Conservation (phyloP, 108 stramenopile species). For the Epithemia pelagica region DNA sequence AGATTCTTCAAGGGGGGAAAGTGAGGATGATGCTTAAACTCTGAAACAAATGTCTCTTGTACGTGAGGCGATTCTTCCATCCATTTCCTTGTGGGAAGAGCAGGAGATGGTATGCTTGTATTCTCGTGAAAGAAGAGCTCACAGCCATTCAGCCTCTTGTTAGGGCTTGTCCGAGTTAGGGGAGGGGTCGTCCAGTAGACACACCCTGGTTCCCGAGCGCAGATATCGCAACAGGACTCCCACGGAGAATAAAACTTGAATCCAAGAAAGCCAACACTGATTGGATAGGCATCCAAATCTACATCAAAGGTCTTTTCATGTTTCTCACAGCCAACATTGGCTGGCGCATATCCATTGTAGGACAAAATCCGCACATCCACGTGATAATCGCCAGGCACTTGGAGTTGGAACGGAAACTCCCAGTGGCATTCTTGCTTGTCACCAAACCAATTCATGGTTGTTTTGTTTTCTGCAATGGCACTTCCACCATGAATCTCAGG, state of each 20-base stretch:
- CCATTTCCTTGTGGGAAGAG: not conserved
- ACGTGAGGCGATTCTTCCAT: not conserved
- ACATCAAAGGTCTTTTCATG: not conserved
- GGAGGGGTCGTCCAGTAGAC: constrained; percentile 6
- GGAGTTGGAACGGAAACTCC: not conserved
- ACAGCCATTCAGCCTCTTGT: constrained; percentile 18
- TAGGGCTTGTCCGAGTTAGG: not conserved
- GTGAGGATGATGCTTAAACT: not conserved
- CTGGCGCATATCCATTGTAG: not conserved
- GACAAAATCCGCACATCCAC: not conserved
- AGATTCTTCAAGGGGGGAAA: not conserved
- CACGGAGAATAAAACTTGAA: constrained; percentile 9
- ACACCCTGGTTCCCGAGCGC: constrained; percentile 7
- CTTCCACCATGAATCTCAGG: constrained; percentile 28
- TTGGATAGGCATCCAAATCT: not conserved
- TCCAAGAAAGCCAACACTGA: constrained; percentile 2
- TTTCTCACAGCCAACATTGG: not conserved
- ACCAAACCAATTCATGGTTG: not conserved
- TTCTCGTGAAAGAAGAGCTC: constrained; percentile 29
- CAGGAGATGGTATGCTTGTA: not conserved
- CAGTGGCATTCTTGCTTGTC: constrained; percentile 1
- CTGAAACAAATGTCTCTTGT: not conserved
- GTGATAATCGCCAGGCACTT: not conserved
- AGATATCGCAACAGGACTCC: constrained; percentile 6
- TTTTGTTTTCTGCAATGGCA: constrained; percentile 8